Conservation (phyloP, 257 asterid species). For the Petunia axillaris region DNA sequence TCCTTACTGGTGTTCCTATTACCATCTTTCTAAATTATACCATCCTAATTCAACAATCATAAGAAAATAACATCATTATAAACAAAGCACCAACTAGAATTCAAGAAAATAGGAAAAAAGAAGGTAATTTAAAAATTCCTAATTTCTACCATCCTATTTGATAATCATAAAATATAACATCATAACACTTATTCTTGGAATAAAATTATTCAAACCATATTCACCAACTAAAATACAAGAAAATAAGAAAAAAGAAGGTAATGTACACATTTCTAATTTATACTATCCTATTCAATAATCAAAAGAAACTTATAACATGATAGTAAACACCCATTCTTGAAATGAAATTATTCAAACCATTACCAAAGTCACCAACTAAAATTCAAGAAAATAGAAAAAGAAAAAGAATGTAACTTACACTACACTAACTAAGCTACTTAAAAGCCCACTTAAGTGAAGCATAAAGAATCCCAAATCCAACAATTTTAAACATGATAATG, state of each 20-base stretch:
- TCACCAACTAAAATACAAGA: slow-evolving; percentile 4
- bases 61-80: not conserved
- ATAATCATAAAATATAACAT: not conserved
- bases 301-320: not conserved
- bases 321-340: not conserved
- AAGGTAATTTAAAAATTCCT: not conserved
- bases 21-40: slow-evolving; percentile 53
- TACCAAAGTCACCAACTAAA: slow-evolving; percentile 3
- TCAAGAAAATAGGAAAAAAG: no score
- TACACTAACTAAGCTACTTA: not conserved
- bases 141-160: slow-evolving; percentile 7
- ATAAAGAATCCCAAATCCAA: not conserved
- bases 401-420: not conserved
- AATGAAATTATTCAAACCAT: not conserved
- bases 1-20: slow-evolving; percentile 49
- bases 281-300: slow-evolving; percentile 6
- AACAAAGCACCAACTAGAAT: no score
- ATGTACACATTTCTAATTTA: not conserved
- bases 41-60: slow-evolving; percentile 28
- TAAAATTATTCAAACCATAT: not conserved
- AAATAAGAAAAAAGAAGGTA: not conserved
- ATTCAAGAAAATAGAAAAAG: not conserved
- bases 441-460: not conserved
- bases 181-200: not conserved
- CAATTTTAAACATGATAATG: not conserved